A percentile compares a stretch with the other conserved stretches of the same genome.
Evolutionary conservation across 129 eudicot species (phyloP).

Genomic region (Saussurea involucrata): DNA sequence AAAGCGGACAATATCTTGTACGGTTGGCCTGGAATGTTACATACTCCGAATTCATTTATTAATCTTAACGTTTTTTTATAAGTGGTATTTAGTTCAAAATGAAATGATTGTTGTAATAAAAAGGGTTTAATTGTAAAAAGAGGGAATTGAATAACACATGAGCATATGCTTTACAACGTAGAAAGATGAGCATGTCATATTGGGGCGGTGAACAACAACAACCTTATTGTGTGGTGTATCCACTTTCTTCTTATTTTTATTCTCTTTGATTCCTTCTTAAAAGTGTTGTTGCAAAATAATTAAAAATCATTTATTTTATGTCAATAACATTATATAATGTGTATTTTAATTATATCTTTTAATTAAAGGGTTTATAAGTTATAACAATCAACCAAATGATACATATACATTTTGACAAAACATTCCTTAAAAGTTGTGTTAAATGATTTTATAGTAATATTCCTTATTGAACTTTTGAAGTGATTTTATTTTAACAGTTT

Average conservation of each 20-base stretch:
- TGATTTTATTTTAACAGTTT: too few species aligned
- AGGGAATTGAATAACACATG: neutral
- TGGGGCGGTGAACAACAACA: conserved; percentile 30
- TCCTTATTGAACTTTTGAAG: too few species aligned
- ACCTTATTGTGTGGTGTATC: conserved; percentile 19
- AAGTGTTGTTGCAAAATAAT: neutral
- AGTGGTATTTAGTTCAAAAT: neutral
- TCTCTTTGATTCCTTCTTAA: neutral
- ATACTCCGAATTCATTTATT: neutral
- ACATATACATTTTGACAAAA: neutral
- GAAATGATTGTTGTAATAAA: conserved; percentile 5
- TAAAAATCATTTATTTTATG: neutral
- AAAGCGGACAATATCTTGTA: too few species aligned
- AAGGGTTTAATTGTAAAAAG: neutral
- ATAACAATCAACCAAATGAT: neutral
- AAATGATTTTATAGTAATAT: neutral
- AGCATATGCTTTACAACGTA: conserved; percentile 29
- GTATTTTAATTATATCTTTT: neutral
- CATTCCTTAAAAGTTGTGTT: neutral
- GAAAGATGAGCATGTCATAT: conserved; percentile 21
- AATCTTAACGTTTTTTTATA: neutral
- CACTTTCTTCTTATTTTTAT: conserved; percentile 25
- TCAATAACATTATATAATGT: neutral
- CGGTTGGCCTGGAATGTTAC: too few species aligned
- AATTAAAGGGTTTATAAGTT: neutral